Evolutionary conservation across 768 basidiomycete species (phyloP).

Genomic region (Pulveroboletus sp.): DNA sequence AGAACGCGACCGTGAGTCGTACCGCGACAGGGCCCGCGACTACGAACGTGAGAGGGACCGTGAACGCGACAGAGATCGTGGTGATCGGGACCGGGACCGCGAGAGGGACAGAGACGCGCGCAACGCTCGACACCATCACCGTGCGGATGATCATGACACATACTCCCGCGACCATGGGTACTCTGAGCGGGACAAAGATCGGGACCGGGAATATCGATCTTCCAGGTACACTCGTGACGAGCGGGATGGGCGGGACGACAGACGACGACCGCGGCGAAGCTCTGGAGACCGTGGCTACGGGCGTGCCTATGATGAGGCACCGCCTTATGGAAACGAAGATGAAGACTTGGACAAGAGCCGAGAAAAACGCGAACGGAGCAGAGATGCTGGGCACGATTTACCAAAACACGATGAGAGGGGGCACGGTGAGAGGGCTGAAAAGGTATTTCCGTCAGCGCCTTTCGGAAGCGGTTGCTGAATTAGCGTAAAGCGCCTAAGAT

Average conservation of each 20-base stretch:
- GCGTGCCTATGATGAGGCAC: slow-evolving; percentile 50
- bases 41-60: slow-evolving; percentile 40
- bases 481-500: slow-evolving; percentile 46
- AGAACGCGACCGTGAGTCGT: slow-evolving; percentile 25
- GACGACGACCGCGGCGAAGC: slow-evolving; percentile 39
- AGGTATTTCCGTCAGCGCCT: slow-evolving; percentile 41
- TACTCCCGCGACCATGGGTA: slow-evolving; percentile 34
- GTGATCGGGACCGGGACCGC: slow-evolving; percentile 40
- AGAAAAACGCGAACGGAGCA: slow-evolving; percentile 49
- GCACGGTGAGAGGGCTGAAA: slow-evolving; percentile 59
- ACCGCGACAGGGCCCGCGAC: slow-evolving; percentile 32
- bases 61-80: slow-evolving; percentile 38
- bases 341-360: slow-evolving; percentile 31
- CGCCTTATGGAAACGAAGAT: slow-evolving; percentile 37
- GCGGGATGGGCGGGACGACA: slow-evolving; percentile 52
- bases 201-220: slow-evolving; percentile 40
- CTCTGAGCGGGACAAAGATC: slow-evolving; percentile 33
- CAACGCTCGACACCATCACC: slow-evolving; percentile 32
- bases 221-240: slow-evolving; percentile 52
- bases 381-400: slow-evolving; percentile 32
- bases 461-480: slow-evolving; percentile 8
- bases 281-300: slow-evolving; percentile 38
- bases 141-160: slow-evolving; percentile 33
- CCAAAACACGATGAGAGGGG: slow-evolving; percentile 42
- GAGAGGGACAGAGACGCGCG: slow-evolving; percentile 42